These are phyloP conservation scores for Gigaspora rosea DNA, from an alignment of 192 early-diverging fungal species.

Conservation along the genomic window DNA sequence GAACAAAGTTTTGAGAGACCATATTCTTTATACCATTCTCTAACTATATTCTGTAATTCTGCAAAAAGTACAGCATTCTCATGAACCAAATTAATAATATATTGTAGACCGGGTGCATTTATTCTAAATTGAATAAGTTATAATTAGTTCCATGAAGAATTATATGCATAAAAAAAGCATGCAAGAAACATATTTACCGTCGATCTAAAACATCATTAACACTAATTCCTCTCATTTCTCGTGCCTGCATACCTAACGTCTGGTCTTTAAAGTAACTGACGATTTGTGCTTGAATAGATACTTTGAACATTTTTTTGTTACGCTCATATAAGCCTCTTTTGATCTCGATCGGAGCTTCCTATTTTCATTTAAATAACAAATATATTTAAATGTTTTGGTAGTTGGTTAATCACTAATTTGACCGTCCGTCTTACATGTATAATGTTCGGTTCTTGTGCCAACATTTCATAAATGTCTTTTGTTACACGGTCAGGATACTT, in stretches of 20 bases:
- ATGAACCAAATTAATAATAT: slow-evolving; percentile 6
- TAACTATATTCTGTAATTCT: slow-evolving; percentile 1
- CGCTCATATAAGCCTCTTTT: slow-evolving; percentile 19
- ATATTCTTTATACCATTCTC: slow-evolving; percentile 10
- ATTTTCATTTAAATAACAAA: not conserved
- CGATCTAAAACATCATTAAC: slow-evolving; percentile 22
- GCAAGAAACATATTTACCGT: not conserved
- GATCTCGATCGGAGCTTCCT: slow-evolving; percentile 22
- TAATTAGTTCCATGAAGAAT: not conserved
- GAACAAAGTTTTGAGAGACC: slow-evolving; percentile 26
- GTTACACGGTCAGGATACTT: slow-evolving; percentile 20
- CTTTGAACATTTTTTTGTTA: not conserved
- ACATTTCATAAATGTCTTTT: not conserved
- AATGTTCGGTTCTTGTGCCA: slow-evolving; percentile 1
- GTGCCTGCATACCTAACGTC: not conserved
- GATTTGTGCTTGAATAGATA: not conserved
- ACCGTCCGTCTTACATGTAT: not conserved
- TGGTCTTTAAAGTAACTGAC: slow-evolving; percentile 4
- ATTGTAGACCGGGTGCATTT: slow-evolving; percentile 2
- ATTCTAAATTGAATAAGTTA: not conserved
- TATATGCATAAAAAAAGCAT: not conserved
- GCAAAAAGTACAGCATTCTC: slow-evolving; percentile 12
- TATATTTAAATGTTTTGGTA: slow-evolving; percentile 5
- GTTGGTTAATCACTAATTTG: not conserved
- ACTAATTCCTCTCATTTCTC: slow-evolving; percentile 23